A percentile compares a stretch with the other conserved stretches of the same genome.
phyloP scores from a whole-genome alignment of 1,284 basidiomycete species.

The Papiliotrema nemorosa region DNA sequence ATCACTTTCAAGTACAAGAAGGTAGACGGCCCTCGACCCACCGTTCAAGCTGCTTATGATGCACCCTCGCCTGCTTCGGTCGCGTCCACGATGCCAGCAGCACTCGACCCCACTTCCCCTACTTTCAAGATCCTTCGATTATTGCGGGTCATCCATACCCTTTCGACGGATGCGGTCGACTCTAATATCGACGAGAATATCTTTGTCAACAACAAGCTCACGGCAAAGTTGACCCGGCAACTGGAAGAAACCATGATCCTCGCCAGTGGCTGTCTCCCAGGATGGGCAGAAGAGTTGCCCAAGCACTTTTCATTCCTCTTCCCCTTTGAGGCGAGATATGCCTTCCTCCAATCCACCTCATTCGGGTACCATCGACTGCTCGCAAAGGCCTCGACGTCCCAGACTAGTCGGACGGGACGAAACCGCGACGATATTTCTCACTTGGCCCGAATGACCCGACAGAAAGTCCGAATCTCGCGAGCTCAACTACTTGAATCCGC shows the following conservation, averaged over 20 bases:
- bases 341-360: slow-evolving; percentile 93
- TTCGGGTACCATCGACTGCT: slow-evolving; percentile 95
- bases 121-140: slow-evolving; percentile 89
- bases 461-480: slow-evolving; percentile 95
- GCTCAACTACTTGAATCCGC: slow-evolving; percentile 94
- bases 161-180: slow-evolving; percentile 58
- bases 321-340: slow-evolving; percentile 94
- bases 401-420: slow-evolving; percentile 64
- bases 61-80: slow-evolving; percentile 40
- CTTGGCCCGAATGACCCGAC: slow-evolving; percentile 85
- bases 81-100: slow-evolving; percentile 55
- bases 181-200: slow-evolving; percentile 60
- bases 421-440: slow-evolving; percentile 87
- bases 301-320: slow-evolving; percentile 96
- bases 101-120: slow-evolving; percentile 76
- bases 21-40: slow-evolving; percentile 72
- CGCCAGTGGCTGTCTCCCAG: slow-evolving; percentile 91
- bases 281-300: slow-evolving; percentile 93
- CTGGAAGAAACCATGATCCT: slow-evolving; percentile 98
- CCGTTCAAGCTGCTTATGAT: slow-evolving; percentile 21
- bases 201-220: slow-evolving; percentile 97
- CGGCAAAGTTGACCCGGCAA: slow-evolving; percentile 95
- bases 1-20: slow-evolving; percentile 81
- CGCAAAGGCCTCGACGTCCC: slow-evolving; percentile 81
- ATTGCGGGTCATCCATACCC: slow-evolving; percentile 77